Conservation (phyloP, 1,139 yeast genomes). For the Sugiyamaella castrensis region DNA sequence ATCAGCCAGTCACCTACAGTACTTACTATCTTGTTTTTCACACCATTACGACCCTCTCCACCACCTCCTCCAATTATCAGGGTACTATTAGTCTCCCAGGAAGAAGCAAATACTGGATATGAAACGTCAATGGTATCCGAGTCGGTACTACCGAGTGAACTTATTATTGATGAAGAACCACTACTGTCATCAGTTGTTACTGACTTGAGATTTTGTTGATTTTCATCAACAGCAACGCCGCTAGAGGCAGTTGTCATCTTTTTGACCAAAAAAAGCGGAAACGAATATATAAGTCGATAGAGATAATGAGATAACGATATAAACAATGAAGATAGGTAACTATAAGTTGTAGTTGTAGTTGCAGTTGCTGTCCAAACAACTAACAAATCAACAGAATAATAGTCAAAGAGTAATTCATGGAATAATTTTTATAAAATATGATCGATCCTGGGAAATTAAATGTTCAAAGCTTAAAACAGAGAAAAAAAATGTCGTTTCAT, state of each 20-base stretch:
- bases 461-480: neutral
- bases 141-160: neutral
- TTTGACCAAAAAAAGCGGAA: neutral
- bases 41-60: slow-evolving; percentile 87
- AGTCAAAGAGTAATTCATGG: no score
- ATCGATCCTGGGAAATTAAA: neutral
- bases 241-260: no score
- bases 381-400: no score
- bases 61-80: slow-evolving; percentile 89
- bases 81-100: slow-evolving; percentile 60
- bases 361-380: no score
- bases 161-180: neutral
- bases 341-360: no score
- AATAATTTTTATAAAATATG: no score
- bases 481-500: neutral
- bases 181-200: neutral
- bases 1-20: no score
- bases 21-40: slow-evolving; percentile 65
- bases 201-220: no score
- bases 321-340: no score
- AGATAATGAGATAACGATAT: no score
- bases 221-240: no score
- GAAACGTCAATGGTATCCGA: slow-evolving; percentile 48
- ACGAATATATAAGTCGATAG: neutral
- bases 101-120: slow-evolving; percentile 79